Evolutionary conservation across 306 rosid genomes (phyloP), one percentile per base, ranked within the genome.

Genomic region (Cajanus cajan): DNA sequence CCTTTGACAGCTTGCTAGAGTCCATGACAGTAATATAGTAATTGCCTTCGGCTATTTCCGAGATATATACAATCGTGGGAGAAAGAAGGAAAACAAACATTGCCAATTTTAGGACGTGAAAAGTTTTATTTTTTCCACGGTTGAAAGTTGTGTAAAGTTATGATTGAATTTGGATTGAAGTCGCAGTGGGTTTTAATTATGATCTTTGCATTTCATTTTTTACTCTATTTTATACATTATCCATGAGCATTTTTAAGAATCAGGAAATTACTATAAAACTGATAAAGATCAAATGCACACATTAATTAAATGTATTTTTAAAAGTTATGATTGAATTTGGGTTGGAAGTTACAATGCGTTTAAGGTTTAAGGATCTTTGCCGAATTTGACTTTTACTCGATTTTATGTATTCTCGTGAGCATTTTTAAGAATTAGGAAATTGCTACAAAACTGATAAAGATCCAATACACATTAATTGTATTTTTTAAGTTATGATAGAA

Each of bases 21-120:
- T 37, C 10, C 48, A 33, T 64, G 31, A 65, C 40, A 31, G 55
- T 65, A 47, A 14, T 25, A 14, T 19, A 86, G 82, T 77, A 73
- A 84, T 76, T 81, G 73, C 19, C 48, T 48, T 86, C 31, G 79
- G 19, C 85, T 75, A 85, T 83, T 85, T 78, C 89, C 85, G 10
- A 83, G 86, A 57, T 57, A 41, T 18, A 58, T 65, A 43, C 4
- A 21, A 75, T 62, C 40, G 25, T 39, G 19, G 64, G 63, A 4
- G 71, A 66, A 28, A 50, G 64, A 72, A 47, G 47, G 52, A 41
- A 61, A 48, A 25, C 5, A 61, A 40, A 16, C 24, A 31, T 76
- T 50, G 36, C 77, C 76, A 77, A 51, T 79, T 73, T 59, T 18
- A 74, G 80, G 67, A 7, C 37, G 24, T 25, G 77, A 18, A 79